Percentiles rank a stretch among this genome's conserved stretches.
phyloP scores from a whole-genome alignment of 345 rosid species.

The Dovyalis caffra region DNA sequence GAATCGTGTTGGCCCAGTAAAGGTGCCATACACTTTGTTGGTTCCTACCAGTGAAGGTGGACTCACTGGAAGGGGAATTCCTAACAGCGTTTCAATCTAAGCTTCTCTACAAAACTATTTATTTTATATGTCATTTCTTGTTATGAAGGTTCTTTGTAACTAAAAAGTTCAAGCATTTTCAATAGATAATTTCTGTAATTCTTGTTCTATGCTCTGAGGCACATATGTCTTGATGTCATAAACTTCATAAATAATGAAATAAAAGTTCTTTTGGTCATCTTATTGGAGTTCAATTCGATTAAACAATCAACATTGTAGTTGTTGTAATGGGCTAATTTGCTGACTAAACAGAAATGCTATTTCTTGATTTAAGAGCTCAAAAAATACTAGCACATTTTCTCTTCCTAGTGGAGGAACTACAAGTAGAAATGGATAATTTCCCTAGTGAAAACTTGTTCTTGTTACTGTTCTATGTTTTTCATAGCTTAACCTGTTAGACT shows the following conservation, averaged over 20 bases:
- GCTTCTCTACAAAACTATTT: not conserved
- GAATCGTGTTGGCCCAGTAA: constrained; percentile 19
- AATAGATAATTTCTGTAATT: not conserved
- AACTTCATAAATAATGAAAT: not conserved
- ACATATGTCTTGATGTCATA: not conserved
- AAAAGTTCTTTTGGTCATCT: not conserved
- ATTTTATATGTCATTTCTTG: not conserved
- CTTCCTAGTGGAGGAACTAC: not conserved
- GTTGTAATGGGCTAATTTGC: not conserved
- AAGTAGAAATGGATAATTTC: not conserved
- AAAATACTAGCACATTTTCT: not conserved
- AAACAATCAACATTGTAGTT: not conserved
- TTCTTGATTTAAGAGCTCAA: not conserved
- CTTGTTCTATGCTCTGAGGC: not conserved
- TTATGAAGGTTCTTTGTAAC: too few species aligned
- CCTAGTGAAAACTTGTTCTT: not conserved
- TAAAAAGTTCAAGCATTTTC: too few species aligned
- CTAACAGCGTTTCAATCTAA: constrained; percentile 29
- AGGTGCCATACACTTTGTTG: constrained; percentile 24
- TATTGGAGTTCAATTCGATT: not conserved
- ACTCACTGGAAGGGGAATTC: constrained; percentile 24
- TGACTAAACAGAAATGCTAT: not conserved
- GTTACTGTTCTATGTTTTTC: too few species aligned
- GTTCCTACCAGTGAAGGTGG: constrained; percentile 24
- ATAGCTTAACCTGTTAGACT: too few species aligned